Base-by-base conservation (phyloP, 2,329 filamentous ascomycete genomes). In the Cryphonectria parasitica region DNA sequence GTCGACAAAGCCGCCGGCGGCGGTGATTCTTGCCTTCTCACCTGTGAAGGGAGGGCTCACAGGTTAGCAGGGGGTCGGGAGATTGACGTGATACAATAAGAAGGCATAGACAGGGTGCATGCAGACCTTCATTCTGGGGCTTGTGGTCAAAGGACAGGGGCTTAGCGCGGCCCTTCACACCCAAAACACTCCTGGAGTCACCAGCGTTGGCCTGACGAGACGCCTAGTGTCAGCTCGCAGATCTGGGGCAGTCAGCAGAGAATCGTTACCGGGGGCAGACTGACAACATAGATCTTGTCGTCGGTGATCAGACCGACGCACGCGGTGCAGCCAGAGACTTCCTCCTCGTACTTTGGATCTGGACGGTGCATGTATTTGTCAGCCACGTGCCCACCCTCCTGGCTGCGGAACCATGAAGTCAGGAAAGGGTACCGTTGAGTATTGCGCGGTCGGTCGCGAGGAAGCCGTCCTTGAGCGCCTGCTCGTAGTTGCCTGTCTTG, bases 141-240 rank as follows among this genome's bases (percentile, higher is more conserved):
- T 99, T 99, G 87, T 99, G 96, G 81, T 99, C 96, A 79, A 97
- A 97, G n/a, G 96, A 99, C 72, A 99, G 87, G 67, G 96, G 96
- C 85, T 98, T 99, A 75, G 96, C 96, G 77, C 96, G 90, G 75
- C 96, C 96, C 85, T 98, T 99, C 78, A 99, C 94, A 77, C 96
- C 96, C 75, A 99, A 84, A 36, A 99, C 96, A 79, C 92, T 93
- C 85, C 96, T 90, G 74, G 96, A 99, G 82, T 99, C 96, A 79
- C 96, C 96, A 74, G 96, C 94, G 80, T 99, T 99, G 78, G 94
- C 96, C 96, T 99, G 79, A 73, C 78, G 68, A 78, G 79, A 73
- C 78, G n/a, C 25, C 77, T 69, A 74, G 66, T 68, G 25, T 71
- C 66, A 71, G 61, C 68, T 66, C 69, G 45, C 45, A 11, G 45